Percentiles rank a stretch among this genome's conserved stretches.
phyloP scores from a whole-genome alignment of 2,329 filamentous ascomycete species.

The Penicillium sclerotigenum region DNA sequence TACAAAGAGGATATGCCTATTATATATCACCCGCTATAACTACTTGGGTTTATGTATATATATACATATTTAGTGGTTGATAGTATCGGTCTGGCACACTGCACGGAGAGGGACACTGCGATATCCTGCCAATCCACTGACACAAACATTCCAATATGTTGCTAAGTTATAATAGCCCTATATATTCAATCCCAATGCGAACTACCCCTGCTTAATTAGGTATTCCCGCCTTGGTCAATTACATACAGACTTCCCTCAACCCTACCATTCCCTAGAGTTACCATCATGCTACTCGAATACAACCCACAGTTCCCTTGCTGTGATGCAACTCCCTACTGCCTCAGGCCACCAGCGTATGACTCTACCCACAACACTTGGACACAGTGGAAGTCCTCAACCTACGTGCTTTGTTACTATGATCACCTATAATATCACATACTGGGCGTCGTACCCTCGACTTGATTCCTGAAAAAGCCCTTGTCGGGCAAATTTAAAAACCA shows the following conservation, averaged over 20 bases:
- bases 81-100: neutral
- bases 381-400: neutral
- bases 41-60: neutral
- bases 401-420: neutral
- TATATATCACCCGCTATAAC: neutral
- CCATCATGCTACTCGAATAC: neutral
- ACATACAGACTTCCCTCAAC: neutral
- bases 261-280: neutral
- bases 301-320: no score
- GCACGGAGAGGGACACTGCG: neutral
- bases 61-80: neutral
- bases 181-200: no score
- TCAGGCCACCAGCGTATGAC: neutral
- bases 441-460: neutral
- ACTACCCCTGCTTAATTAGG: neutral
- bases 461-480: neutral
- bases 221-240: neutral
- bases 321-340: neutral
- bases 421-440: fast-evolving
- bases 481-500: neutral
- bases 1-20: no score
- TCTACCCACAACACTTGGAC: neutral
- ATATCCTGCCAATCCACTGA: no score
- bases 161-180: neutral
- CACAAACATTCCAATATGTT: neutral